Percentiles rank a stretch among this genome's conserved stretches.
Conservation (phyloP, 768 basidiomycete genomes). For the Auricularia cornea region DNA sequence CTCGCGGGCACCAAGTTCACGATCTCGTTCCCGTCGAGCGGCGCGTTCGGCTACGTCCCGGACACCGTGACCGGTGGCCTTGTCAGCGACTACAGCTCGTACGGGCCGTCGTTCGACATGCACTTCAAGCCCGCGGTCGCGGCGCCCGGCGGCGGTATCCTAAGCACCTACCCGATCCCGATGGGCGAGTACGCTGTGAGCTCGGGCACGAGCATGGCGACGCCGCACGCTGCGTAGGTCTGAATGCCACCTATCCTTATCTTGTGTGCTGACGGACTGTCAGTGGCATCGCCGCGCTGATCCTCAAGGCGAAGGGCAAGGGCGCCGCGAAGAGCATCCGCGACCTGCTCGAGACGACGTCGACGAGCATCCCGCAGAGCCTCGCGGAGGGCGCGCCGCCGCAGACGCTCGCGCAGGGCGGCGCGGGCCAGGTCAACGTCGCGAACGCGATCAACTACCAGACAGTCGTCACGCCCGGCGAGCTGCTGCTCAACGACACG, state of each 20-base stretch:
- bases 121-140: conserved; percentile 10
- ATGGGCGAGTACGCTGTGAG: conserved; percentile 6
- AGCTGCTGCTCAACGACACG: conserved; percentile 33
- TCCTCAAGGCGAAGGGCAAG: conserved; percentile 12
- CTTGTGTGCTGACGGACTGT: background rate
- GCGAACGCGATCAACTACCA: conserved; percentile 25
- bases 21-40: background rate
- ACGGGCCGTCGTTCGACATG: conserved; percentile 27
- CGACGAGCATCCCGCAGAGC: conserved; percentile 1
- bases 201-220: too few species aligned
- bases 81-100: conserved; percentile 17
- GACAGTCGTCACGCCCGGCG: conserved; percentile 23
- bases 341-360: conserved; percentile 11
- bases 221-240: background rate
- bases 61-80: conserved; percentile 21
- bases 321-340: background rate
- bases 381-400: conserved; percentile 4
- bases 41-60: conserved; percentile 7
- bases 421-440: conserved; percentile 21
- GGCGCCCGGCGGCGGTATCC: conserved; percentile 12
- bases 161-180: conserved; percentile 10
- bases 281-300: conserved; percentile 11
- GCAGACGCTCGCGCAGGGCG: conserved; percentile 11
- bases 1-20: background rate
- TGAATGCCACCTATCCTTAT: background rate